Base-by-base conservation (phyloP, 2,329 filamentous ascomycete species). In the Cylindrodendrum hubeiense region DNA sequence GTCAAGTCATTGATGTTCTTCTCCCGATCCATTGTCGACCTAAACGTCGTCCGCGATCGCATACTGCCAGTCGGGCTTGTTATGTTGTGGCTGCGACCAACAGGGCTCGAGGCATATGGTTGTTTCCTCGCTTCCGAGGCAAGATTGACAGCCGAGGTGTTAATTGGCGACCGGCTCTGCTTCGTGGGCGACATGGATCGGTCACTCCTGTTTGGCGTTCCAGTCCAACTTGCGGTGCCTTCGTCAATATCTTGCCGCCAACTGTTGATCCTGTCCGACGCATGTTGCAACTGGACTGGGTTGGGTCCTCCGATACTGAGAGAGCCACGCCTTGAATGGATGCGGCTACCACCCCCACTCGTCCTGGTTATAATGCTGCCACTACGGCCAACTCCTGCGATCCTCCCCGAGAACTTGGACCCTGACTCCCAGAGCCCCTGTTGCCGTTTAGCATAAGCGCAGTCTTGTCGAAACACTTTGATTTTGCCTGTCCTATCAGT, bases 401-500 rank as follows among this genome's bases (percentile, higher is more conserved):
- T 80, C 71, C 89, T 90, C 68, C 89, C 90, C 10, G 93, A 94
- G 72, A 97, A 92, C 8, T 89, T 89, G 17, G 92, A 95, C 1
- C 87, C 87, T 0, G 91, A 89, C 71, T 97, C 94, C 91, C 91
- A 95, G 39, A 86, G 88, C 60, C 94, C 93, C 62, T 90, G 87
- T 60, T 89, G 87, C 5, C 95, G 90, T 79, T 97, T 97, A 52
- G 85, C 80, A 72, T 88, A 93, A 0, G 95, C 96, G 76, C 95
- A 98, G 77, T 99, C 96, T 79, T 98, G 95, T 21, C 96, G 89
- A 76, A 98, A 98, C 1, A 98, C 92, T 77, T 98, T 98, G 81
- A 99, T 96, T 26, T 90, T 88, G 37, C 96, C 96, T 0, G 89
- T 90, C 73, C 94, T 93, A 77, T 98, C 95, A 2, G 95, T 93